Base-by-base conservation (phyloP, 192 early-diverging fungal species). In the Rhizoclosmatium sp. region DNA sequence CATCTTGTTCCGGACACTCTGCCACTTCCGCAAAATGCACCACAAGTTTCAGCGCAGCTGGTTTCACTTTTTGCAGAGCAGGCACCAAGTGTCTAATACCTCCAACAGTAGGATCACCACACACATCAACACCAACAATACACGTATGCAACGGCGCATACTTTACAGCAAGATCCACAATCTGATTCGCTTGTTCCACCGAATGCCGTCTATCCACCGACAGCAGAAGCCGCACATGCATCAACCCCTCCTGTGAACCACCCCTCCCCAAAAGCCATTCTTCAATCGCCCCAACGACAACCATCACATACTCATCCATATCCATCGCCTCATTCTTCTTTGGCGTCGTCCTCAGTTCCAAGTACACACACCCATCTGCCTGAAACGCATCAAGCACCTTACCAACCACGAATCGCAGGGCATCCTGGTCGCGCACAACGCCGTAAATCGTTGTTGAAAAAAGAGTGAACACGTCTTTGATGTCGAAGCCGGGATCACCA, bases 111-210 rank as follows among this genome's bases (percentile, higher is more conserved):
- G 69, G 69, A 48, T 70, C 49, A 7, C 69, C 66, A 44, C 76
- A 78, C 7, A 78, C 76, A 71, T 78, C 76, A 4, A 78, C 39
- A 41, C 76, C 76, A 78, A 78, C 49, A 23, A 78, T 65, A 16
- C 71, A 19, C 42, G 75, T 44, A 71, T 45, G 42, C 64, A 71
- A 19, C 12, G 10, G 19, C 14, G 51, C n/a, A 59, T 47, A 69
- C 14, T 58, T 60, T 21, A 78, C 40, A 7, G 66, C 76, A 3
- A 78, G 59, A 49, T 71, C 44, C 7, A 78, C 76, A 46, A 78
- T 69, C 12, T 42, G 39, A 7, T 41, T 16, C n/a, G 76, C 76
- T 21, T 31, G 58, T 23, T 78, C 65, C 5, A 47, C 1, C 41
- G 19, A 21, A 47, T 78, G 76, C 19, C 76, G 4, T 10, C 76